Evolutionary conservation across 2,329 filamentous ascomycete genomes (phyloP).

Genomic region (Aquanectria penicillioides): DNA sequence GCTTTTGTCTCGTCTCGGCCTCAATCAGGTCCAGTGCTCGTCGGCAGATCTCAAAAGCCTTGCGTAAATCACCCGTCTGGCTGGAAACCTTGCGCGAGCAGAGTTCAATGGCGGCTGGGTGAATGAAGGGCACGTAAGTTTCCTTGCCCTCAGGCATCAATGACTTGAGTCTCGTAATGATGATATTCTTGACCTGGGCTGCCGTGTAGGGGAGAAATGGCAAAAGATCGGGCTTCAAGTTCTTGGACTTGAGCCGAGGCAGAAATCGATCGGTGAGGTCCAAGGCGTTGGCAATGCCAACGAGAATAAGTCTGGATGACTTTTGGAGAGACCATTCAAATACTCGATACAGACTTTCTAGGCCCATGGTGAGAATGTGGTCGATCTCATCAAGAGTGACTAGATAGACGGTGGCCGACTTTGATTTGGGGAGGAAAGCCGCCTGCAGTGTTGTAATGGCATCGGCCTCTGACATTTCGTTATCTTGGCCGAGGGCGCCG

Average conservation of each 20-base stretch:
- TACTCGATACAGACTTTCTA: slow-evolving; percentile 90
- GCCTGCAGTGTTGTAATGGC: slow-evolving; percentile 74
- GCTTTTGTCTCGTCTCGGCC: slow-evolving; percentile 79
- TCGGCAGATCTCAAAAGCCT: slow-evolving; percentile 93
- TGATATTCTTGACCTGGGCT: slow-evolving; percentile 85
- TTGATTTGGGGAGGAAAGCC: slow-evolving; percentile 74
- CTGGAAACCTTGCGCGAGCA: slow-evolving; percentile 94
- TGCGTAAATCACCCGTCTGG: slow-evolving; percentile 92
- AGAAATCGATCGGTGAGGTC: slow-evolving; percentile 96
- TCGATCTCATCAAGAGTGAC: slow-evolving; percentile 96
- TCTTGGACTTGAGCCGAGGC: slow-evolving; percentile 90
- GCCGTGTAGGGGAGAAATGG: slow-evolving; percentile 95
- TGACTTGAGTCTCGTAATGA: slow-evolving; percentile 83
- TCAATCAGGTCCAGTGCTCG: slow-evolving; percentile 91
- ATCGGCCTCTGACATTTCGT: slow-evolving; percentile 70
- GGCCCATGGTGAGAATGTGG: slow-evolving; percentile 86
- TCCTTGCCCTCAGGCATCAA: slow-evolving; percentile 69
- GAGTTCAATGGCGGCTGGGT: slow-evolving; percentile 92
- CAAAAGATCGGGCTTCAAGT: slow-evolving; percentile 87
- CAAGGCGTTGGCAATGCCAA: slow-evolving; percentile 95
- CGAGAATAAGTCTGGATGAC: slow-evolving; percentile 80
- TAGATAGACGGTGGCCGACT: slow-evolving; percentile 71
- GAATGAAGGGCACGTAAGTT: slow-evolving; percentile 84
- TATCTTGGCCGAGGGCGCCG: slow-evolving; percentile 71
- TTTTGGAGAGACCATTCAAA: slow-evolving; percentile 95